phyloP scores from a whole-genome alignment of 2,329 filamentous ascomycete genomes.

The Fusarium setosum region DNA sequence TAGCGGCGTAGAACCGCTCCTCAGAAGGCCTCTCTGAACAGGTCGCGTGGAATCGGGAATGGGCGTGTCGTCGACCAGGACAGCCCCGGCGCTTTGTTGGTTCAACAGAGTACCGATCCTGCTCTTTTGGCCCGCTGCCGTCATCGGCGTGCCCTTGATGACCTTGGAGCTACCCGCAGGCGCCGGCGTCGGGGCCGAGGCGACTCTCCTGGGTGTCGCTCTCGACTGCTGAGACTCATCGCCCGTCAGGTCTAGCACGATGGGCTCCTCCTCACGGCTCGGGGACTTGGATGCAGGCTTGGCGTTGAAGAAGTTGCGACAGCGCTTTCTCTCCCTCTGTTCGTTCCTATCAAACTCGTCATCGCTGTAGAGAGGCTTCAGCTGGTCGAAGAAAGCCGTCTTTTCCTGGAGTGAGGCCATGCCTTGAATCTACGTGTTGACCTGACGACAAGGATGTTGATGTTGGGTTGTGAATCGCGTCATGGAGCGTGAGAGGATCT shows the following conservation, averaged over 20 bases:
- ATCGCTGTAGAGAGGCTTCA: conserved; percentile 50
- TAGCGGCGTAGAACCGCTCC: conserved; percentile 48
- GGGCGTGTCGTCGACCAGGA: conserved; percentile 43
- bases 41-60: conserved; percentile 42
- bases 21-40: conserved; percentile 26
- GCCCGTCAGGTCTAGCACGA: conserved; percentile 28
- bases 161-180: conserved; percentile 16
- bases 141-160: conserved; percentile 47
- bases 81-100: conserved; percentile 28
- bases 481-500: background rate
- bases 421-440: background rate
- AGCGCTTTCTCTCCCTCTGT: conserved; percentile 46
- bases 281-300: conserved; percentile 9
- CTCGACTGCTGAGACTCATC: conserved; percentile 24
- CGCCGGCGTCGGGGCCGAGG: conserved; percentile 28
- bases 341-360: conserved; percentile 47
- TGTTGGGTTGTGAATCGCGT: conserved; percentile 10
- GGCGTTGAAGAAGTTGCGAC: conserved; percentile 44
- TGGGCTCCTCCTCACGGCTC: conserved; percentile 8
- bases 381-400: conserved; percentile 57
- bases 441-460: background rate
- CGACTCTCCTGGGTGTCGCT: conserved; percentile 32
- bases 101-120: conserved; percentile 32
- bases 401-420: conserved; percentile 55
- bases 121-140: conserved; percentile 32